Evolutionary conservation across 805 yeast genomes (phyloP).

Genomic region (Starmera quercuum): DNA sequence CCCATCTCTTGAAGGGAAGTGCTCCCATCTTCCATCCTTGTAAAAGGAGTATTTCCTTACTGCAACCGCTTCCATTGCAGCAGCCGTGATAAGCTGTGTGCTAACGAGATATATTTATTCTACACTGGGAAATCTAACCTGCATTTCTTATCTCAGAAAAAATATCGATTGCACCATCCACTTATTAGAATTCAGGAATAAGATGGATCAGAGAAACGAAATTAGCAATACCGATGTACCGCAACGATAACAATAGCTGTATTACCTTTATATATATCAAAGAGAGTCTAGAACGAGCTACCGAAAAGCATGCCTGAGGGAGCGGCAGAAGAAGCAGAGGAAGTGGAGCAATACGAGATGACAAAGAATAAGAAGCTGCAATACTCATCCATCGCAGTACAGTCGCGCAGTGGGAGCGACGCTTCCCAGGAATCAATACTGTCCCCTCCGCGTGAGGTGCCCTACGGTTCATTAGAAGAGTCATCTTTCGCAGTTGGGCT

Average conservation of each 20-base stretch:
- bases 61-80: background rate
- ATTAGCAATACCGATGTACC: too few relatives aligned
- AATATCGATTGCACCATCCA: too few relatives aligned
- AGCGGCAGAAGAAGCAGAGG: background rate
- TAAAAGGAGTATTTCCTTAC: conserved; percentile 16
- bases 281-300: too few relatives aligned
- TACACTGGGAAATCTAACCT: too few relatives aligned
- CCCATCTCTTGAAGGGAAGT: conserved; percentile 17
- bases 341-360: background rate
- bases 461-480: too few relatives aligned
- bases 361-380: background rate
- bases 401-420: background rate
- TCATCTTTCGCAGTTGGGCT: too few relatives aligned
- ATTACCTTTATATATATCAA: too few relatives aligned
- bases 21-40: conserved; percentile 13
- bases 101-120: background rate
- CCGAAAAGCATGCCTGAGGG: background rate
- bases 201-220: too few relatives aligned
- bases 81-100: background rate
- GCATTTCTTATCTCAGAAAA: too few relatives aligned
- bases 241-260: too few relatives aligned
- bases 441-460: too few relatives aligned
- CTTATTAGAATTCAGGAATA: too few relatives aligned
- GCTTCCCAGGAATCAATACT: background rate
- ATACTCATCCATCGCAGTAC: background rate